These are phyloP conservation scores for Penicillium freii DNA, from an alignment of 2,329 filamentous ascomycete species.

Conservation along the genomic window DNA sequence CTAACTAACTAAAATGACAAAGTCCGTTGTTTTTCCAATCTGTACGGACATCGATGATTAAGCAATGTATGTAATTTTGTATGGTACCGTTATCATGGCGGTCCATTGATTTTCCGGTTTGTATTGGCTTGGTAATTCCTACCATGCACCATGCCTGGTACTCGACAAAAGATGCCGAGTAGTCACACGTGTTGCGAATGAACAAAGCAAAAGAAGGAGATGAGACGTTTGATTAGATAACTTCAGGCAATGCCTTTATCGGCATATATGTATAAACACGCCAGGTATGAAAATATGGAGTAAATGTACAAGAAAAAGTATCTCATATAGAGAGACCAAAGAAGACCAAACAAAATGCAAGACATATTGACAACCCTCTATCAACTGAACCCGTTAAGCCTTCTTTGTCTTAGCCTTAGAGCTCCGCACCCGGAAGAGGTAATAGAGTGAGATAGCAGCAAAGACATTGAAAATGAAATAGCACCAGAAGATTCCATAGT, in stretches of 20 bases:
- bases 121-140: too few relatives aligned
- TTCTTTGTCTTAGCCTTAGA: conserved; percentile 28
- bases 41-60: too few relatives aligned
- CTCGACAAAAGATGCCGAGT: too few relatives aligned
- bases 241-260: neutral
- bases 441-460: conserved; percentile 56
- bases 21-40: too few relatives aligned
- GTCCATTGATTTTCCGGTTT: too few relatives aligned
- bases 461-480: conserved; percentile 59
- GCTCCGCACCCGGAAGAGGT: conserved; percentile 38
- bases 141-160: too few relatives aligned
- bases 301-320: neutral
- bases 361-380: neutral
- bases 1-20: too few relatives aligned
- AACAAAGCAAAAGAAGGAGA: neutral
- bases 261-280: neutral
- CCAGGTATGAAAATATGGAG: neutral
- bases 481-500: conserved; percentile 62
- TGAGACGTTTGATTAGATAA: neutral
- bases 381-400: neutral
- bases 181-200: neutral
- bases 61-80: too few relatives aligned
- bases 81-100: too few relatives aligned
- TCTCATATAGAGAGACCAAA: neutral
- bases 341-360: neutral